Evolutionary conservation across 2,329 filamentous ascomycete genomes (phyloP).

Genomic region (Furcasterigmium sp.): DNA sequence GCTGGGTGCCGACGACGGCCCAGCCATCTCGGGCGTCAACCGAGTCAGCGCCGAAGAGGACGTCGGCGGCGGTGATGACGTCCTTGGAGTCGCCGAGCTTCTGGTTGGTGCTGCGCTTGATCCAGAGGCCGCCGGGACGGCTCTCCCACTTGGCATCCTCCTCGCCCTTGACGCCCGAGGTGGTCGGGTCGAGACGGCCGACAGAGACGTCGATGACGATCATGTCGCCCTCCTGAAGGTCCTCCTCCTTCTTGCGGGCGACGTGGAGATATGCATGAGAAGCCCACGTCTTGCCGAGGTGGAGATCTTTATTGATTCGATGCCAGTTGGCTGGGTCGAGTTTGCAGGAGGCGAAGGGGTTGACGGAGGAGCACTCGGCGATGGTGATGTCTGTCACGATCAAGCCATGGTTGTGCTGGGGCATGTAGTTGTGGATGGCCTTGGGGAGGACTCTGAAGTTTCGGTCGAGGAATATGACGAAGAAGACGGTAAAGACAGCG

Average conservation of each 20-base stretch:
- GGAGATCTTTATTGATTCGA: conserved; percentile 68
- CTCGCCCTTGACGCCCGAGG: conserved; percentile 46
- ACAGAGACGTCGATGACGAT: conserved; percentile 77
- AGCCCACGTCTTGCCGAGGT: conserved; percentile 68
- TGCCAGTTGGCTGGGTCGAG: conserved; percentile 71
- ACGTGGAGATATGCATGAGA: conserved; percentile 77
- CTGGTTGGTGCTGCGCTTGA: conserved; percentile 67
- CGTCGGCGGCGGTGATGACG: conserved; percentile 75
- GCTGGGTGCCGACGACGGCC: conserved; percentile 68
- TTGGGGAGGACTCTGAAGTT: conserved; percentile 83
- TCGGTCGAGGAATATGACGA: conserved; percentile 80
- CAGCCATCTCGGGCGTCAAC: conserved; percentile 85
- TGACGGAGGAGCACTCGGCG: conserved; percentile 68
- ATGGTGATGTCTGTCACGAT: conserved; percentile 84
- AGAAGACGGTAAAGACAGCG: conserved; percentile 59
- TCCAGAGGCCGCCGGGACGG: conserved; percentile 73
- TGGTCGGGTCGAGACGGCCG: conserved; percentile 62
- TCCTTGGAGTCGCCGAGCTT: conserved; percentile 70
- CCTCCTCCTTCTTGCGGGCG: conserved; percentile 79
- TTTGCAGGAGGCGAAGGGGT: conserved; percentile 69
- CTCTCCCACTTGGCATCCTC: conserved; percentile 69
- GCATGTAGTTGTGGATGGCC: conserved; percentile 81
- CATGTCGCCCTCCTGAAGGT: conserved; percentile 67
- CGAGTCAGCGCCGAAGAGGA: conserved; percentile 86
- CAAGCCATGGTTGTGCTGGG: conserved; percentile 76